These are phyloP conservation scores for Tarenaya hassleriana DNA, from an alignment of 345 rosid genomes.

Conservation along the genomic window DNA sequence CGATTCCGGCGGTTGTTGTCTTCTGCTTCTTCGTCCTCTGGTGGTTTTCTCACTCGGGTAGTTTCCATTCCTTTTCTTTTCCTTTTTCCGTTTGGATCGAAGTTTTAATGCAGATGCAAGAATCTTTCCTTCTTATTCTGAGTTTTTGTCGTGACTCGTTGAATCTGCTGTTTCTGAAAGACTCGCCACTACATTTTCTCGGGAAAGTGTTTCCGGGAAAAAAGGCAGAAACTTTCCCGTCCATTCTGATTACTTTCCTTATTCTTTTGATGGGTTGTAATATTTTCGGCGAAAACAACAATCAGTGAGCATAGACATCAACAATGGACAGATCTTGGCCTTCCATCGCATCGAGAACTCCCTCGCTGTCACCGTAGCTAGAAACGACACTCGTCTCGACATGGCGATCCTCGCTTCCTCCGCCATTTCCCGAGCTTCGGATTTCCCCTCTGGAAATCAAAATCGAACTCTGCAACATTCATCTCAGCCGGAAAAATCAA, in stretches of 20 bases:
- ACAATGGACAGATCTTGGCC: neutral
- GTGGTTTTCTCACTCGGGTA: slow-evolving; percentile 47
- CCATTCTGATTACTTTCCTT: neutral
- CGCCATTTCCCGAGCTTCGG: slow-evolving; percentile 20
- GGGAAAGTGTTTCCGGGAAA: neutral
- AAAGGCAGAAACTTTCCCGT: slow-evolving; percentile 12
- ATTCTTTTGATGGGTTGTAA: neutral
- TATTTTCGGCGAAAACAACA: too few relatives aligned
- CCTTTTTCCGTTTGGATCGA: neutral
- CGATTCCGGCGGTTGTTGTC: slow-evolving; percentile 31
- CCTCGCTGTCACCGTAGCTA: slow-evolving; percentile 8
- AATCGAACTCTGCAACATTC: slow-evolving; percentile 13
- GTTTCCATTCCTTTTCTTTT: neutral
- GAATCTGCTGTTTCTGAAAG: too few relatives aligned
- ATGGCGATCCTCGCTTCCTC: slow-evolving; percentile 29
- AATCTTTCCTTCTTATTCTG: too few relatives aligned
- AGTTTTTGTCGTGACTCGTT: too few relatives aligned
- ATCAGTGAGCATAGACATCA: too few relatives aligned
- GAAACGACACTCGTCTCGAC: slow-evolving; percentile 28
- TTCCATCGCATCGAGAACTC: slow-evolving; percentile 23
- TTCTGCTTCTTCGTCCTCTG: slow-evolving; percentile 41
- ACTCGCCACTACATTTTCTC: too few relatives aligned
- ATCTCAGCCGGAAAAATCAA: slow-evolving; percentile 11
- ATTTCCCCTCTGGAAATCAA: too few relatives aligned
- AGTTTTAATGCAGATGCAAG: too few relatives aligned